These are phyloP conservation scores for Solioccasus polychromus DNA, from an alignment of 768 basidiomycete genomes.

Conservation along the genomic window DNA sequence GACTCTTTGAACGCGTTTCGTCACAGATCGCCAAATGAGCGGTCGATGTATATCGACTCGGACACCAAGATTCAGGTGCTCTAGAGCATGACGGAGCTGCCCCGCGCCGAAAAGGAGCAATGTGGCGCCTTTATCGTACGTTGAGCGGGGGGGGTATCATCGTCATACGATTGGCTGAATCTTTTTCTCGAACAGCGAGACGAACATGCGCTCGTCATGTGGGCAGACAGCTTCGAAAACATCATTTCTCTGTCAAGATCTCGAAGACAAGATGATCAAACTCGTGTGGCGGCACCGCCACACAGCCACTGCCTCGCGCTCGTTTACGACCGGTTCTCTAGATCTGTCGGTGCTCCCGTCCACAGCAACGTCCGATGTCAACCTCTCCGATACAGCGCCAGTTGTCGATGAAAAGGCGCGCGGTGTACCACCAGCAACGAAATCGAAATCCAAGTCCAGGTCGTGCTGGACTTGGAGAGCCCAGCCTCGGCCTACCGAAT, in stretches of 20 bases:
- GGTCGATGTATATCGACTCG: constrained; percentile 63
- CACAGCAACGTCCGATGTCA: constrained; percentile 49
- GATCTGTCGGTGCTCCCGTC: constrained; percentile 46
- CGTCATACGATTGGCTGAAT: no score
- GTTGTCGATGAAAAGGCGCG: constrained; percentile 17
- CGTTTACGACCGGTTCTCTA: constrained; percentile 5
- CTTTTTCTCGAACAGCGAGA: no score
- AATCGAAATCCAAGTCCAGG: constrained; percentile 3
- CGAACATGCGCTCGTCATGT: constrained; percentile 76
- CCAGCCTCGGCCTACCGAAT: constrained; percentile 25
- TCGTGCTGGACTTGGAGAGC: constrained; percentile 47
- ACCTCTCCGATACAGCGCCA: constrained; percentile 35
- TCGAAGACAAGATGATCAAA: constrained; percentile 77
- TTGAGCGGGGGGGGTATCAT: no score
- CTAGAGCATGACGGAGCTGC: constrained; percentile 62
- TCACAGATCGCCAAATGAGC: constrained; percentile 49
- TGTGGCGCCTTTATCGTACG: constrained; percentile 85
- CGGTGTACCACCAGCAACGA: neutral
- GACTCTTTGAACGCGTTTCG: no score
- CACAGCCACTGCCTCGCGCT: no score
- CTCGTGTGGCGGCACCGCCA: constrained; percentile 76
- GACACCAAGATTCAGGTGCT: constrained; percentile 87
- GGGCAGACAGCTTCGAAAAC: constrained; percentile 79
- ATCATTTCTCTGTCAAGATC: constrained; percentile 71
- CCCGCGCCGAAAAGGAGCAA: constrained; percentile 85